phyloP scores from a whole-genome alignment of 148 eudicot genomes.

The Selenicereus undatus region DNA sequence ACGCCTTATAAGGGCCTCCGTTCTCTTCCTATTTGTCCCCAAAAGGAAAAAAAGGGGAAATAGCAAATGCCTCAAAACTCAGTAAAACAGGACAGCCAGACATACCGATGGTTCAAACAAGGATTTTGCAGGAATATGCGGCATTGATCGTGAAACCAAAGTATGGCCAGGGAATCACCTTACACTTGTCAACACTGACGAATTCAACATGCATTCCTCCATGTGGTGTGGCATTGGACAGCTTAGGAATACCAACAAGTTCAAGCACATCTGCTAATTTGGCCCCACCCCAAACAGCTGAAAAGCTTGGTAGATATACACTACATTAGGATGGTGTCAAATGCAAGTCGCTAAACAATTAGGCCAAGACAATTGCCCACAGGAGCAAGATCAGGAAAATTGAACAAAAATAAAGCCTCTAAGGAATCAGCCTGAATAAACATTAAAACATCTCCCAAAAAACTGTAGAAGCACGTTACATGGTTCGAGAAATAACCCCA shows the following conservation, averaged over 20 bases:
- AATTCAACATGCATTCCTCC: constrained; percentile 97
- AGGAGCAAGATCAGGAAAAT: background rate
- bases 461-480: no score
- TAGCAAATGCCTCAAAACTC: background rate
- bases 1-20: constrained; percentile 88
- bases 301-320: constrained; percentile 16
- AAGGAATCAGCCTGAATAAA: constrained; percentile 13
- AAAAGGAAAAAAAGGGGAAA: background rate
- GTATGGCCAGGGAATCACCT: constrained; percentile 43
- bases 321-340: constrained; percentile 5
- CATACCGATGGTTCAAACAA: background rate
- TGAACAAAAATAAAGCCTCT: background rate
- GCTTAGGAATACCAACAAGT: constrained; percentile 70
- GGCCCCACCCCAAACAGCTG: constrained; percentile 96
- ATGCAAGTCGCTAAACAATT: background rate
- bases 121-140: background rate
- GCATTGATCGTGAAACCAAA: background rate
- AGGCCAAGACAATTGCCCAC: background rate
- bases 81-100: background rate
- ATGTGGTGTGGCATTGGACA: constrained; percentile 46
- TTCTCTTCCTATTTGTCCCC: constrained; percentile 64
- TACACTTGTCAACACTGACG: constrained; percentile 90
- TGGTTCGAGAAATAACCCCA: no score
- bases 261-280: constrained; percentile 93
- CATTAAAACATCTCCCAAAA: no score